Evolutionary conservation across 306 rosid species (phyloP), one percentile per base, ranked within the genome.

Genomic region (Boehmeria nivea): DNA sequence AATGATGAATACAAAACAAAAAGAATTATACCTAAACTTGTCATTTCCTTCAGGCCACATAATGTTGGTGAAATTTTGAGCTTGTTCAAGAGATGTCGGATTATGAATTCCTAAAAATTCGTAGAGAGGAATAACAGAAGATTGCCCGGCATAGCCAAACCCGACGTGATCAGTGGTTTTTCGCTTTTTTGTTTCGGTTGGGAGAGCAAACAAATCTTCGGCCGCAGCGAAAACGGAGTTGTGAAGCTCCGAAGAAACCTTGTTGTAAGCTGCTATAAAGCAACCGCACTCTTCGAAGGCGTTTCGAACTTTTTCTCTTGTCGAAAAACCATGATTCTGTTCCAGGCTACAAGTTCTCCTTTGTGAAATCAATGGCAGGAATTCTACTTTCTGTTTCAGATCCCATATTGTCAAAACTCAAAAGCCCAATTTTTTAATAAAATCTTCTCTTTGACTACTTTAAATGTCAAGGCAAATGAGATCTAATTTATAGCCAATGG

Each of bases 211-310:
- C 1, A 86, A 50, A 25, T 81, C 74, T 59, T 78, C 59, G 0
- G 72, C 9, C 4, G 67, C 78, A 26, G 57, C 6, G 18, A 78
- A 78, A 1, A 83, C 22, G 1, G 82, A 77, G 13, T 78, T 65
- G 61, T 66, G 77, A 67, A 81, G 79, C 19, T 74, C 81, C 13
- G 28, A n/a, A 6, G 76, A 66, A 59, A 59, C 84, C 67, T 72
- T 65, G 14, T 74, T 53, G 43, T 69, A 83, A 43, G 51, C 26
- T 43, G 58, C 81, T 22, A 69, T 58, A 23, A 87, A 87, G 38
- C 77, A 78, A 6, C 95, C 95, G 31, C 68, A 40, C 52, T 83
- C 76, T 74, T 83, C 95, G 0, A 87, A 45, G 3, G 81, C 84
- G 36, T 53, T 1, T 8, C 67, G 51, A 31, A 87, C 66, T 4